Conservation (phyloP, 1,284 basidiomycete species). For the Wolfiporia cocos region DNA sequence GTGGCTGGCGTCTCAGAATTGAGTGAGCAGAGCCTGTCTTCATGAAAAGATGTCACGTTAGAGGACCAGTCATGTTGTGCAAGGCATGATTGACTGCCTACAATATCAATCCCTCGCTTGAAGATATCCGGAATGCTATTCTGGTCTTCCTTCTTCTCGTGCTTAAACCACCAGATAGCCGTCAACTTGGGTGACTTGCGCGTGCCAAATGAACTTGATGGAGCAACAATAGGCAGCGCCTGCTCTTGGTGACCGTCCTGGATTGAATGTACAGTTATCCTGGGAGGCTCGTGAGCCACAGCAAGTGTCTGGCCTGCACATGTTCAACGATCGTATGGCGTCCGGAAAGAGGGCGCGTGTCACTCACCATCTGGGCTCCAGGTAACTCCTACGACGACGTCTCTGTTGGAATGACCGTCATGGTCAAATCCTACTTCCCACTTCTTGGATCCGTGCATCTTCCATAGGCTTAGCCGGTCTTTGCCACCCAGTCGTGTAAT, state of each 20-base stretch:
- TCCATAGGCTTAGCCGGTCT: slow-evolving; percentile 72
- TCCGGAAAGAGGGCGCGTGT: neutral
- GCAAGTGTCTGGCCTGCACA: slow-evolving; percentile 63
- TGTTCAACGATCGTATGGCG: slow-evolving; percentile 14
- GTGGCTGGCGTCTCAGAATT: slow-evolving; percentile 58
- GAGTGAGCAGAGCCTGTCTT: slow-evolving; percentile 76
- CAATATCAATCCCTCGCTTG: slow-evolving; percentile 57
- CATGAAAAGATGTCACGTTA: neutral
- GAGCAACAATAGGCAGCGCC: slow-evolving; percentile 30
- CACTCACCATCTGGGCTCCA: slow-evolving; percentile 78
- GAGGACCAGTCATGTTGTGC: too few species aligned
- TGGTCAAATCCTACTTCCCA: slow-evolving; percentile 66
- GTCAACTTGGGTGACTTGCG: slow-evolving; percentile 28
- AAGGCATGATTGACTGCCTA: too few species aligned
- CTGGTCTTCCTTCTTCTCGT: slow-evolving; percentile 34
- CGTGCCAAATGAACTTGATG: slow-evolving; percentile 3
- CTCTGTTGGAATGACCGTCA: slow-evolving; percentile 34
- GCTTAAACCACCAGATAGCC: slow-evolving; percentile 67
- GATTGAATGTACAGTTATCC: slow-evolving; percentile 64
- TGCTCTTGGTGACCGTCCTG: slow-evolving; percentile 62
- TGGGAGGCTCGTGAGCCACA: slow-evolving; percentile 62
- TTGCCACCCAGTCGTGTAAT: slow-evolving; percentile 57
- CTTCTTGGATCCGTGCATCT: slow-evolving; percentile 68
- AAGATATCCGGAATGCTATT: slow-evolving; percentile 69
- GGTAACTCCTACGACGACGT: slow-evolving; percentile 51